Conservation (phyloP, 2,329 filamentous ascomycete genomes). For the Ascochyta clinopodiicola region DNA sequence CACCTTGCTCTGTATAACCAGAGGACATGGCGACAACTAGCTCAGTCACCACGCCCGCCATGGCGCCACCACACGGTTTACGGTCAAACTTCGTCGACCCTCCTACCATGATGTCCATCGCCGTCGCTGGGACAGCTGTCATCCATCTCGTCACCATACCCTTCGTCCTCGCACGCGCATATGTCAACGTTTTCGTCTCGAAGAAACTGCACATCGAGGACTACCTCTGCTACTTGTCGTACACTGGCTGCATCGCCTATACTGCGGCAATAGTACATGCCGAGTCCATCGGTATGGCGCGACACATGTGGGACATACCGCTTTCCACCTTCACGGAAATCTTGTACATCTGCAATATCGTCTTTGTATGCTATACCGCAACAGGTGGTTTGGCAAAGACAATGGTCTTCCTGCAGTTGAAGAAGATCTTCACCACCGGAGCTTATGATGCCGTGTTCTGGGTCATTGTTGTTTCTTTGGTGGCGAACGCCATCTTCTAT, state of each 20-base stretch:
- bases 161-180: background rate
- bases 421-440: background rate
- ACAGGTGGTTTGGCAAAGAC: background rate
- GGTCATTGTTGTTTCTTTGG: background rate
- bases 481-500: background rate
- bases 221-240: background rate
- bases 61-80: no score
- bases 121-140: background rate
- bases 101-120: background rate
- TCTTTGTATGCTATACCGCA: background rate
- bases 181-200: background rate
- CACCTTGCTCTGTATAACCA: no score
- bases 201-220: background rate
- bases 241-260: background rate
- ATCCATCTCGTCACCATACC: background rate
- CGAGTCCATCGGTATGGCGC: background rate
- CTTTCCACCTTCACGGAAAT: background rate
- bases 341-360: background rate
- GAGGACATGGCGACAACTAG: no score
- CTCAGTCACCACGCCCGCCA: no score
- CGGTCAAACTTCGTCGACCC: background rate
- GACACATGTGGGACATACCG: background rate
- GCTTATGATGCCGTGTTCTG: background rate
- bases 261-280: background rate
- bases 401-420: background rate